Evolutionary conservation across 2,329 filamentous ascomycete genomes (phyloP).

Genomic region (Keithomyces neogunnii): DNA sequence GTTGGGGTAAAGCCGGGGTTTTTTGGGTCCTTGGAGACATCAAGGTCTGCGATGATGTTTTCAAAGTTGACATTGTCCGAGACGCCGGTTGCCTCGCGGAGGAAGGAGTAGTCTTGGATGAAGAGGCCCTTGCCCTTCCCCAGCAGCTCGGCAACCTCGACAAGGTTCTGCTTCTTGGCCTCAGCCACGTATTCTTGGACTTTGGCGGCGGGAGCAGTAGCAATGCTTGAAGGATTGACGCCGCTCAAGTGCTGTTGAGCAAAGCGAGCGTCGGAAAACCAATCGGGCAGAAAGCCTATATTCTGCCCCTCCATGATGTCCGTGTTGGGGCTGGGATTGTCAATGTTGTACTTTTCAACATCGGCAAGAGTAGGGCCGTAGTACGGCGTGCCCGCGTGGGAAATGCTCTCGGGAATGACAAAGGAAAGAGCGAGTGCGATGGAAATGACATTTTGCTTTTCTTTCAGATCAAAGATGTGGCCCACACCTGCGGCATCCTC

Average conservation of each 20-base stretch:
- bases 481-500: not conserved
- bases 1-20: too few relatives aligned
- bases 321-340: slow-evolving; percentile 23
- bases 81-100: slow-evolving; percentile 27
- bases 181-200: slow-evolving; percentile 25
- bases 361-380: not conserved
- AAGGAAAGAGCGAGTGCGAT: not conserved
- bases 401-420: not conserved
- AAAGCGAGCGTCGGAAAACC: slow-evolving; percentile 34
- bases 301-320: slow-evolving; percentile 25
- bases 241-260: slow-evolving; percentile 36
- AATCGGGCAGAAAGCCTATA: slow-evolving; percentile 27
- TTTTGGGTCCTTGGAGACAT: not conserved
- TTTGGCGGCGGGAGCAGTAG: slow-evolving; percentile 25
- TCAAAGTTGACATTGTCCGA: slow-evolving; percentile 17
- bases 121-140: slow-evolving; percentile 22
- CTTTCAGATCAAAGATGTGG: not conserved
- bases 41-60: slow-evolving; percentile 15
- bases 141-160: slow-evolving; percentile 22
- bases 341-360: slow-evolving; percentile 23
- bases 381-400: not conserved
- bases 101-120: slow-evolving; percentile 36
- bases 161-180: slow-evolving; percentile 23
- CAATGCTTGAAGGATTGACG: slow-evolving; percentile 35
- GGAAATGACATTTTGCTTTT: not conserved